phyloP scores from a whole-genome alignment of 164 flowering plant species.

The Brasenia schreberi region DNA sequence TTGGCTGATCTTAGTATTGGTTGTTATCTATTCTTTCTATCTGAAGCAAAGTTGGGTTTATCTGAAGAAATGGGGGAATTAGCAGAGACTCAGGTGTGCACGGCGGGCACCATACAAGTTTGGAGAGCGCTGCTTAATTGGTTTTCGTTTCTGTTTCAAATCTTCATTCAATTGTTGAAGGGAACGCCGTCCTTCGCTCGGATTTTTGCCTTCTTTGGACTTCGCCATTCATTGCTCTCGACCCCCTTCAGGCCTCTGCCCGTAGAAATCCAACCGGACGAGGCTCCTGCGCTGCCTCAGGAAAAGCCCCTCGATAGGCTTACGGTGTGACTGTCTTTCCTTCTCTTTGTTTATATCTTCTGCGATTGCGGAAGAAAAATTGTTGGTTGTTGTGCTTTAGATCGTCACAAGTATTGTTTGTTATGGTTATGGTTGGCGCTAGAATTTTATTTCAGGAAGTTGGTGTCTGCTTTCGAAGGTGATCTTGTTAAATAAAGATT shows the following conservation, averaged over 20 bases:
- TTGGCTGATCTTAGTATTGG: no score
- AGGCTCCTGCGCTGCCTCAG: slow-evolving; percentile 1
- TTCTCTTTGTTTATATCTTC: neutral
- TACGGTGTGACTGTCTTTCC: slow-evolving; percentile 22
- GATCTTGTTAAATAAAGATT: no score
- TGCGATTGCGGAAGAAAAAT: neutral
- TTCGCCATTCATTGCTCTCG: slow-evolving; percentile 14
- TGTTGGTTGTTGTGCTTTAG: neutral
- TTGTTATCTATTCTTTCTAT: no score
- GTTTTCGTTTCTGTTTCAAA: slow-evolving; percentile 61
- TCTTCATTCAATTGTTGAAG: slow-evolving; percentile 52
- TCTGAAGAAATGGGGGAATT: neutral
- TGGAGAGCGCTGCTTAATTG: slow-evolving; percentile 60
- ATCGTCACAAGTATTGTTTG: neutral
- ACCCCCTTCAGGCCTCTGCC: slow-evolving; percentile 44
- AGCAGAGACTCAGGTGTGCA: neutral
- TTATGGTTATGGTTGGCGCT: neutral
- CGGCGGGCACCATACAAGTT: slow-evolving; percentile 15
- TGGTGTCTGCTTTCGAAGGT: no score
- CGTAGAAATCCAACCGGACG: slow-evolving; percentile 23
- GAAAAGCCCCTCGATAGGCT: slow-evolving; percentile 19
- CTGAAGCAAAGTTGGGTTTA: no score
- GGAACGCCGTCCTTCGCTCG: slow-evolving; percentile 18
- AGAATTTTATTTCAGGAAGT: neutral
- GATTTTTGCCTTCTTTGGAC: slow-evolving; percentile 27